A percentile compares a stretch with the other conserved stretches of the same genome.
These are phyloP conservation scores for Sporothrix brunneoviolacea DNA, from an alignment of 2,329 filamentous ascomycete genomes.

Conservation along the genomic window DNA sequence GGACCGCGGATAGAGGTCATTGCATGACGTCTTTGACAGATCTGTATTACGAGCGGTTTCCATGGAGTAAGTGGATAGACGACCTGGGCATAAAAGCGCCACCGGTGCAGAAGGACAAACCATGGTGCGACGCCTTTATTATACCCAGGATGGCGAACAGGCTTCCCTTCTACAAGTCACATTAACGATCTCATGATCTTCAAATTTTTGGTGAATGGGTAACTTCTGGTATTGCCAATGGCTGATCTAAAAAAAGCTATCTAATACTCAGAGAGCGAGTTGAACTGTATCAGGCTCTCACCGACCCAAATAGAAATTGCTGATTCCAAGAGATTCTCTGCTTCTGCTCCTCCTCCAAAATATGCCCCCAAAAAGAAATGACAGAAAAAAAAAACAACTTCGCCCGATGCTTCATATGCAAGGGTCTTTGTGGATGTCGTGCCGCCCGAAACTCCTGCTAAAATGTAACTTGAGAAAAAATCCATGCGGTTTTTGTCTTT, in stretches of 20 bases:
- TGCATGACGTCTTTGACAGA: too few relatives aligned
- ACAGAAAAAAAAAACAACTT: not conserved
- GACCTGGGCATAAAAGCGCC: too few relatives aligned
- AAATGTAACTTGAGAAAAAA: constrained; percentile 23
- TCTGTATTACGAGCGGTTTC: too few relatives aligned
- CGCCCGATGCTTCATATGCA: not conserved
- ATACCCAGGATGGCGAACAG: too few relatives aligned
- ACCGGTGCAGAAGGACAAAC: too few relatives aligned
- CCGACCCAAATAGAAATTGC: constrained; percentile 18
- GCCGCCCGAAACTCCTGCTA: constrained; percentile 20
- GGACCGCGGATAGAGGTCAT: too few relatives aligned
- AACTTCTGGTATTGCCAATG: constrained; percentile 56
- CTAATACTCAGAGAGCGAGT: constrained; percentile 61
- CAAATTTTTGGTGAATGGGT: too few relatives aligned
- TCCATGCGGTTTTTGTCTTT: constrained; percentile 20
- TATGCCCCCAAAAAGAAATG: not conserved
- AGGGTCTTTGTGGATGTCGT: not conserved
- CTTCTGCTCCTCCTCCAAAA: constrained; percentile 7
- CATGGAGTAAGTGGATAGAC: too few relatives aligned
- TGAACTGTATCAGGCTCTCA: constrained; percentile 31
- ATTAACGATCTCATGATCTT: too few relatives aligned
- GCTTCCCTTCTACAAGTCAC: too few relatives aligned
- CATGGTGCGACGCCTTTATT: too few relatives aligned
- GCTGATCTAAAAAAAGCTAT: constrained; percentile 37
- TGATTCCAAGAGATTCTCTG: constrained; percentile 18